These are phyloP conservation scores for Trichosporon sp. DNA, from an alignment of 1,284 basidiomycete species.

Conservation along the genomic window DNA sequence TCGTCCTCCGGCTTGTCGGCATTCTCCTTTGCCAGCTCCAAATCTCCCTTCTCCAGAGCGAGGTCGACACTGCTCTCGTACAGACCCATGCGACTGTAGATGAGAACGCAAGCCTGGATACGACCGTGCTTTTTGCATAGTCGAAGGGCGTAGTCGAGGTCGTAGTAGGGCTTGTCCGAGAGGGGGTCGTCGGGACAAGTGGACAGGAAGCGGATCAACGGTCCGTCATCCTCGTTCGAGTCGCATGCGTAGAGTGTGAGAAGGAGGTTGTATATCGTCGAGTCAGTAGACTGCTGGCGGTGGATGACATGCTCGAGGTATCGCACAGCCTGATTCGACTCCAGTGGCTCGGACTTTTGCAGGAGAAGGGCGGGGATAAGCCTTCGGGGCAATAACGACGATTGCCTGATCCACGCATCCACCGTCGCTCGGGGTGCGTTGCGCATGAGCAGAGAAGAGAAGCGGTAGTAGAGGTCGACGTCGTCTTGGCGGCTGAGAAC, in stretches of 20 bases:
- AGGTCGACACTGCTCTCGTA: conserved; percentile 96
- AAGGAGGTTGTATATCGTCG: conserved; percentile 89
- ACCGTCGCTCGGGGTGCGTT: conserved; percentile 82
- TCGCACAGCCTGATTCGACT: conserved; percentile 73
- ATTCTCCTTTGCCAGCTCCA: conserved; percentile 87
- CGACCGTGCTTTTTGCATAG: conserved; percentile 77
- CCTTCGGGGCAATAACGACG: conserved; percentile 69
- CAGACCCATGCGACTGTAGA: conserved; percentile 96
- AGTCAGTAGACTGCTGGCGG: conserved; percentile 61
- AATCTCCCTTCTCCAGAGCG: conserved; percentile 84
- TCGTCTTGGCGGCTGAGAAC: conserved; percentile 77
- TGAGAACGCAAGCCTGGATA: conserved; percentile 87
- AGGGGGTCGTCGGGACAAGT: conserved; percentile 73
- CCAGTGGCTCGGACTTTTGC: conserved; percentile 51
- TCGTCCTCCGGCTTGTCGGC: conserved; percentile 92
- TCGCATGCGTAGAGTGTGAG: conserved; percentile 73
- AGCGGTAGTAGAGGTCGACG: conserved; percentile 88
- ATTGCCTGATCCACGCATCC: conserved; percentile 82
- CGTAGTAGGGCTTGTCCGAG: conserved; percentile 84
- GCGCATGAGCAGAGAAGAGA: conserved; percentile 79
- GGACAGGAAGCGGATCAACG: conserved; percentile 79
- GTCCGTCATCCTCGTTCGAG: conserved; percentile 60
- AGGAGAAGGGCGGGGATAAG: conserved; percentile 87
- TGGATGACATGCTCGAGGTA: conserved; percentile 83
- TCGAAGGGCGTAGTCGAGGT: conserved; percentile 91